Base-by-base conservation (phyloP, 1,284 basidiomycete species). In the Porodaedalea pini region DNA sequence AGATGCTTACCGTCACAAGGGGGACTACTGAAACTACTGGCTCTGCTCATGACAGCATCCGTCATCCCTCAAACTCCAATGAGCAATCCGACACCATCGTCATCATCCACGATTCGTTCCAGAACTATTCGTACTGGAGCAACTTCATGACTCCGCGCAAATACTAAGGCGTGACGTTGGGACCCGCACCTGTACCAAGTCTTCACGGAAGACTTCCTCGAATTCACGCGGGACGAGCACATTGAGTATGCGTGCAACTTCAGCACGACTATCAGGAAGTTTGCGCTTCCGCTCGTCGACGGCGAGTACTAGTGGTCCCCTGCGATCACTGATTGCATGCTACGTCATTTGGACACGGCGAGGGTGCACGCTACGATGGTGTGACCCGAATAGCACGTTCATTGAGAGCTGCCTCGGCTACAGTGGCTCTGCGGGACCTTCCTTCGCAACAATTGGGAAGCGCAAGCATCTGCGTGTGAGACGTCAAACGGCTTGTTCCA, bases 241-340 rank as follows among this genome's bases (percentile, higher is more conserved):
- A 85, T 94, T 51, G 59, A 72, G 55, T 70, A 79, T 40, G 86
- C 87, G 4, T 94, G 92, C 67, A 63, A 61, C 54, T 71, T 76
- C 52, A 76, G 71, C 7, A 69, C 69, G 13, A 64, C 72, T 1
- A 78, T 92, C 39, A 66, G 77, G 0, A 66, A 66, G 5, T 86
- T 84, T 63, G 76, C 84, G 39, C 77, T 91, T 11, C 90, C 86
- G 88, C 72, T 82, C 34, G 74, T 94, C 51, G 88, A 92, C 40
- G 92, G 92, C 56, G 92, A 94, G 73, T n/a, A n/a, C n/a, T n/a
- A n/a, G n/a, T 94, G 90, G 90, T 82, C 88, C 0, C 80, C 88
- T 34, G 91, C 90, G 0, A 73, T 81, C 53, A 94, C 85, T 6
- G 94, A 97, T 69, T 97, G 94, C 66, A 91, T 93, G 15, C 83